Evolutionary conservation across 2,329 filamentous ascomycete genomes (phyloP).

Genomic region (Stagonosporopsis chrysanthemi): DNA sequence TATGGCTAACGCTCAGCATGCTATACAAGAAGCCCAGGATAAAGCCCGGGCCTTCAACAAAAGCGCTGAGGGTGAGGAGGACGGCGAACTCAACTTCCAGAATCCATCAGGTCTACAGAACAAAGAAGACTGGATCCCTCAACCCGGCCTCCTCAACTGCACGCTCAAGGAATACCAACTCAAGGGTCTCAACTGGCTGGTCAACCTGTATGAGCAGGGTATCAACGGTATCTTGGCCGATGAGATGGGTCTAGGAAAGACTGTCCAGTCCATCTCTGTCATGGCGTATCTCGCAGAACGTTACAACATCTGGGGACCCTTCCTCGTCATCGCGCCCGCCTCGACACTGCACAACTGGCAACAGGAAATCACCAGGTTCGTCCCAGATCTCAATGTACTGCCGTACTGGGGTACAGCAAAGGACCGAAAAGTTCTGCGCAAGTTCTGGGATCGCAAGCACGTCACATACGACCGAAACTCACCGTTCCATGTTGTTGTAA

Average conservation of each 20-base stretch:
- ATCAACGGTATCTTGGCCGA: slow-evolving; percentile 99
- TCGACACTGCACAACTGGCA: slow-evolving; percentile 99
- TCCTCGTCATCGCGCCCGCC: slow-evolving; percentile 93
- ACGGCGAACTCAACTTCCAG: slow-evolving; percentile 99
- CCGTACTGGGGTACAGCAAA: slow-evolving; percentile 97
- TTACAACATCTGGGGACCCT: slow-evolving; percentile 98
- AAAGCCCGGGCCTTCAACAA: slow-evolving; percentile 94
- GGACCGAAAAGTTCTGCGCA: slow-evolving; percentile 93
- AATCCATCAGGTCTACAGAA: slow-evolving; percentile 95
- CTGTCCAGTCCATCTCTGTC: slow-evolving; percentile 97
- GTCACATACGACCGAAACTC: slow-evolving; percentile 93
- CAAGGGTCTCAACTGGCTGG: slow-evolving; percentile 98
- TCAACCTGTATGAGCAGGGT: slow-evolving; percentile 98
- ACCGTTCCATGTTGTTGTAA: slow-evolving; percentile 94
- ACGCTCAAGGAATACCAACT: slow-evolving; percentile 98
- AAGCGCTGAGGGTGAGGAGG: slow-evolving; percentile 61
- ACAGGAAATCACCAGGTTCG: slow-evolving; percentile 94
- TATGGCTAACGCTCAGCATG: slow-evolving; percentile 94
- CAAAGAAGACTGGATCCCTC: slow-evolving; percentile 78
- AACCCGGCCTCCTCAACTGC: slow-evolving; percentile 90
- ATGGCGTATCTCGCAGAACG: slow-evolving; percentile 98
- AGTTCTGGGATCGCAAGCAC: slow-evolving; percentile 99
- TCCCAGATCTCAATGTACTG: slow-evolving; percentile 91
- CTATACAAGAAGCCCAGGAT: slow-evolving; percentile 91
- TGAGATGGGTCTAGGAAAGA: slow-evolving; percentile 99